These are phyloP conservation scores for Neurospora terricola DNA, from an alignment of 495 filamentous ascomycete genomes.

Conservation along the genomic window DNA sequence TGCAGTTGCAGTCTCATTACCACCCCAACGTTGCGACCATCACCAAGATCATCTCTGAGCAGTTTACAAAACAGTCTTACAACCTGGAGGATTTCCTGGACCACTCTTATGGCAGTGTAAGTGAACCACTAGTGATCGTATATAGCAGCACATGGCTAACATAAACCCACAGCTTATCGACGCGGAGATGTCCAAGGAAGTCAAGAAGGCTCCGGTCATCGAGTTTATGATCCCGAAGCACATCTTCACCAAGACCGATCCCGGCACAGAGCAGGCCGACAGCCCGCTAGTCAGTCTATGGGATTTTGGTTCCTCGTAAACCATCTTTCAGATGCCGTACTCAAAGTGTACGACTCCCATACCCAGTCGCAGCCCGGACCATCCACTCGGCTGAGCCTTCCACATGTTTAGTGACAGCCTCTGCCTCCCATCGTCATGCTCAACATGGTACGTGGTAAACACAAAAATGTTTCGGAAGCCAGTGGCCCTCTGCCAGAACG, in stretches of 20 bases:
- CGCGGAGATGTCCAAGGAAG: constrained; percentile 66
- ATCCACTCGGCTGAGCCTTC: background rate
- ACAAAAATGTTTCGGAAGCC: constrained; percentile 4
- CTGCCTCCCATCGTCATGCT: background rate
- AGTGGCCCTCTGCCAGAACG: background rate
- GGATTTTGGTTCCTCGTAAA: constrained; percentile 35
- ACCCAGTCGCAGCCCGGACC: constrained; percentile 8
- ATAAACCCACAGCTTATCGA: constrained; percentile 53
- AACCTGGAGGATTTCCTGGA: constrained; percentile 93
- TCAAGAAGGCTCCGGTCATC: constrained; percentile 78
- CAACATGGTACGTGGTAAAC: constrained; percentile 6
- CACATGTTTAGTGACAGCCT: background rate
- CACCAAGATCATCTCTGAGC: constrained; percentile 87
- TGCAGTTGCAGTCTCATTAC: constrained; percentile 82
- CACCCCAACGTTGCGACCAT: constrained; percentile 95
- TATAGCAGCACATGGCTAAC: constrained; percentile 17
- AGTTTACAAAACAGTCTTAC: constrained; percentile 93
- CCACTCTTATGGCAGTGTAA: constrained; percentile 79
- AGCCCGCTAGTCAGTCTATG: constrained; percentile 45
- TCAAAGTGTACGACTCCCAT: background rate
- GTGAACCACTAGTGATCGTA: constrained; percentile 19
- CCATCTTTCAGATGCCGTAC: background rate
- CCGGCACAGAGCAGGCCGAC: constrained; percentile 29
- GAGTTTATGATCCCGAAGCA: constrained; percentile 91
- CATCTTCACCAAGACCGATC: constrained; percentile 57